Evolutionary conservation across 495 filamentous ascomycete genomes (phyloP), one percentile per base, ranked within the genome.

Genomic region (Cercophora scortea): DNA sequence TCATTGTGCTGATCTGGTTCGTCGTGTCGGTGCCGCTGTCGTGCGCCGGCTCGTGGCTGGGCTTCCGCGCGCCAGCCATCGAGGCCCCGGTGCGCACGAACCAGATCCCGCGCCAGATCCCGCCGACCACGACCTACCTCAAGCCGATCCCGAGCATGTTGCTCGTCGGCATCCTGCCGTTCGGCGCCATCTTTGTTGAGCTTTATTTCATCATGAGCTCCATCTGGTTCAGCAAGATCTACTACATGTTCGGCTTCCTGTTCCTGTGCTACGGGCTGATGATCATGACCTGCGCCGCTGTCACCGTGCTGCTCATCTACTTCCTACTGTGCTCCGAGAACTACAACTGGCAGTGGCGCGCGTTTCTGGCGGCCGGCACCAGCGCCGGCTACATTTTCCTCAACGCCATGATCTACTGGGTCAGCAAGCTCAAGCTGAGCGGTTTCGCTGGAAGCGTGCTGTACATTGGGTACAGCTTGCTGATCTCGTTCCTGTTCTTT

Each of bases 221-320:
- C 9, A 89, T 98, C 62, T 98, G 93, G 93, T 91, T 90, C 68
- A 88, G 83, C 75, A 92, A 92, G 74, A 89, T 98, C 51, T 98
- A 98, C 76, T 98, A 98, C 76, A 98, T 98, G 93, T 98, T 98
- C 59, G 93, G 93, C 32, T 98, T 98, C 78, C 77, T 98, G 39
- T 98, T 98, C 76, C 73, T 98, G 48, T 95, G 90, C 79, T 98
- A 94, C 69, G 92, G 87, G 13, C 81, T 98, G 57, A 96, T 97
- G 90, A 90, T 97, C 62, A 87, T 96, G 63, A 96, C 93, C 5
- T 88, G 86, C 49, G 92, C 93, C 1, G 87, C 90, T 3, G 91
- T 93, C 35, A 96, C 93, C 3, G 80, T 97, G 16, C 74, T 98
- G 5, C 81, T 96, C 71, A 84, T 96, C 0, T 98, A 98, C 70